Evolutionary conservation across 305 asterid species (phyloP), one percentile per base, ranked within the genome.

Genomic region (Salvia sclarea): DNA sequence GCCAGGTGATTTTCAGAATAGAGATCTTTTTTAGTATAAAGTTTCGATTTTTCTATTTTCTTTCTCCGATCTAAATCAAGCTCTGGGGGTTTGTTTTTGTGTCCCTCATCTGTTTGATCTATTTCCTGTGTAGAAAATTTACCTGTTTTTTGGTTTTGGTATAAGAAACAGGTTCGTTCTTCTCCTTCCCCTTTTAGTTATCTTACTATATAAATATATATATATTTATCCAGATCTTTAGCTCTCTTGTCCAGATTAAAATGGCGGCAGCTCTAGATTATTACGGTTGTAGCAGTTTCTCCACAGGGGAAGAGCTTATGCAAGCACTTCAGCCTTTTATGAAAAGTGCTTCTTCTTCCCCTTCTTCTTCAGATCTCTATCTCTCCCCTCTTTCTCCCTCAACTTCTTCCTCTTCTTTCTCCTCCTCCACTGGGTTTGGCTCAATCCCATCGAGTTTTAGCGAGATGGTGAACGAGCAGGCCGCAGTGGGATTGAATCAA

Each of bases 261-360:
- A 90, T 90, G 95, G 95, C 94, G 47, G 69, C 90, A 67, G 91
- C 87, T 73, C 58, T 86, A 77, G 90, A 86, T 80, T 16, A 64
- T 14, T 84, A 75, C 48, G 82, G 74, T 73, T 64, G 72, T 72
- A 50, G 68, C 60, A 71, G 57, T 69, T 83, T 73, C 67, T 76
- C 50, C 10, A 0, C 83, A 73, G 96, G 84, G 17, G 97, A 81
- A 70, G 97, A 90, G 76, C 90, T 90, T 28, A 85, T 88, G 94
- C 83, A 85, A 83, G 97, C 97, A 76, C 94, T 90, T 62, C 78
- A 78, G 61, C 97, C 97, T 82, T 90, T 84, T 82, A 80, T 90
- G 90, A 86, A 82, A 67, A 77, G 83, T 79, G 86, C 85, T 79
- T 71, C 89, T 56, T 63, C 86, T 67, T 65, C 63, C 2, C 0